Base-by-base conservation (phyloP, 257 asterid species). In the Ilex asprella region DNA sequence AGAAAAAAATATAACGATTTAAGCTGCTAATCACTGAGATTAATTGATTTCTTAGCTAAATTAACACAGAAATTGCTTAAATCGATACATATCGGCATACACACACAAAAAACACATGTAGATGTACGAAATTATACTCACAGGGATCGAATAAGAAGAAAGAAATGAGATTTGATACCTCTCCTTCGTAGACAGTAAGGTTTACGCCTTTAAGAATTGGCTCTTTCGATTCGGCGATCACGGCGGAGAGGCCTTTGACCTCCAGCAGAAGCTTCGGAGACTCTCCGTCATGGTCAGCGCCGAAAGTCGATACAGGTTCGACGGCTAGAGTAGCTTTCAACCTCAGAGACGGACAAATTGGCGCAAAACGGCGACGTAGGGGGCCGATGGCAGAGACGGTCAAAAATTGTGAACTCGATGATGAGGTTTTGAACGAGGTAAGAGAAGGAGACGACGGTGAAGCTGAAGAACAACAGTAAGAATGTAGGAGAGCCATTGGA, bases 241-340 rank as follows among this genome's bases (percentile, higher is more conserved):
- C 87, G 47, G 99, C 97, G 12, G 84, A 66, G n/a, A 93, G 91
- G 53, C 81, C 94, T 53, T 80, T 87, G 65, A 93, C 99, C 69
- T 89, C 89, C 50, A 93, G 93, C 62, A 89, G 80, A 16, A 85
- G 78, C 72, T 83, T 76, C 49, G 79, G 73, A 6, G 67, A 69
- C 63, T 73, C 86, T 30, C 73, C 69, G 27, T 21, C 27, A 21
- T 21, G 27, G 57, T 67, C 76, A 68, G 84, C 29, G 54, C 80
- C 13, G 66, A 94, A 72, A 32, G 86, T 75, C 10, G 82, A 41
- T 62, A 88, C 76, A 16, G 87, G 75, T 39, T 87, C 95, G 65
- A 76, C 78, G 51, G 92, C 67, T 47, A 84, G 70, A 51, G 89
- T 16, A 29, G 77, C 70, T 47, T 68, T 69, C 39, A 77, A 73